Evolutionary conservation across 2,329 filamentous ascomycete species (phyloP).

Genomic region (Alternaria novae-zelandiae): DNA sequence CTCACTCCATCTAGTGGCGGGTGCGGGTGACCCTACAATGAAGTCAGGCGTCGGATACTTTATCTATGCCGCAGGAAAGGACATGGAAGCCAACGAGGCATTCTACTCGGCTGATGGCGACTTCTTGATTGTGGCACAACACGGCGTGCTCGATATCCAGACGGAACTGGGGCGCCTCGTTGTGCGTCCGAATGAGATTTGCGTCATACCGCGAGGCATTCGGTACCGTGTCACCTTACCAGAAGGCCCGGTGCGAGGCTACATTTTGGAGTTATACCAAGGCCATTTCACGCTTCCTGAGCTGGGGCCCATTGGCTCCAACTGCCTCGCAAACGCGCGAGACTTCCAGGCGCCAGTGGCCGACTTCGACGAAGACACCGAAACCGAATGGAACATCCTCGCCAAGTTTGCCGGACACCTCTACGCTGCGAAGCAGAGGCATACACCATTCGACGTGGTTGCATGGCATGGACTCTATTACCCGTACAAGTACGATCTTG

Average conservation of each 20-base stretch:
- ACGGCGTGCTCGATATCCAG: constrained; percentile 70
- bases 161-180: constrained; percentile 70
- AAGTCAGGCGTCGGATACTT: constrained; percentile 82
- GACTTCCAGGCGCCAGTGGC: constrained; percentile 71
- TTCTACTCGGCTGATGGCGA: constrained; percentile 84
- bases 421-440: constrained; percentile 65
- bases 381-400: constrained; percentile 63
- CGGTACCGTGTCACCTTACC: constrained; percentile 67
- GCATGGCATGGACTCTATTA: constrained; percentile 76
- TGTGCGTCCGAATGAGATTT: constrained; percentile 72
- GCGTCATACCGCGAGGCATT: constrained; percentile 70
- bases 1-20: constrained; percentile 74
- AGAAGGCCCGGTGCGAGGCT: constrained; percentile 67
- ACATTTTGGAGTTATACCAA: constrained; percentile 71
- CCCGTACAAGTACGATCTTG: constrained; percentile 64
- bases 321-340: constrained; percentile 68
- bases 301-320: constrained; percentile 69
- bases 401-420: constrained; percentile 68
- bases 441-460: constrained; percentile 74
- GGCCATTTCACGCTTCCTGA: constrained; percentile 70
- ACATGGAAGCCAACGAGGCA: constrained; percentile 75
- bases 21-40: constrained; percentile 77
- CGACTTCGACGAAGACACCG: constrained; percentile 61
- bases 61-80: constrained; percentile 78
- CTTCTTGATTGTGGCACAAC: constrained; percentile 69